Percentiles rank a stretch among this genome's conserved stretches.
Conservation (phyloP, 1,284 basidiomycete species). For the Cystobasidiaceae sp. region DNA sequence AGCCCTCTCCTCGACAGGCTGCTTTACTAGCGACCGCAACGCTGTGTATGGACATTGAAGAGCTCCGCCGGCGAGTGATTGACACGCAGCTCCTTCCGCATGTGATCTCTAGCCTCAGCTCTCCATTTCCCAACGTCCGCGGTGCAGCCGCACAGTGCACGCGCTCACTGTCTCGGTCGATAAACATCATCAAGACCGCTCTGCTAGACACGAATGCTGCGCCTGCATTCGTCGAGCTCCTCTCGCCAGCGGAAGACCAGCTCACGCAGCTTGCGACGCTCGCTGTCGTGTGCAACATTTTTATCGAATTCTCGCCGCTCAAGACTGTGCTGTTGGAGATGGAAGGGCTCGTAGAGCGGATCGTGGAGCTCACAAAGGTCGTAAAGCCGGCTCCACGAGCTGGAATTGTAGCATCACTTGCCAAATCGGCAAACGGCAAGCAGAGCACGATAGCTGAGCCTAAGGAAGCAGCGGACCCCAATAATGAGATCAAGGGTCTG, state of each 20-base stretch:
- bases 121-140: conserved; percentile 66
- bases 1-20: conserved; percentile 55
- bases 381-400: conserved; percentile 8
- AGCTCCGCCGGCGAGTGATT: conserved; percentile 62
- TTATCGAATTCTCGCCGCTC: conserved; percentile 79
- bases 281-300: conserved; percentile 72
- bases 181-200: conserved; percentile 71
- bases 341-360: conserved; percentile 34
- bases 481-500: conserved; percentile 27
- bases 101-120: conserved; percentile 56
- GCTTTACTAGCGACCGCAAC: conserved; percentile 64
- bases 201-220: conserved; percentile 76
- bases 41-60: conserved; percentile 63
- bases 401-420: neutral
- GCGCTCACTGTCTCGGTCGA: conserved; percentile 69
- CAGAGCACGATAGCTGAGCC: conserved; percentile 9
- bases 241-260: conserved; percentile 56
- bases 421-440: neutral
- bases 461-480: conserved; percentile 14
- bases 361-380: conserved; percentile 33
- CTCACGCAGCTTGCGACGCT: conserved; percentile 65
- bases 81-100: conserved; percentile 56
- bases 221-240: conserved; percentile 53
- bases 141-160: conserved; percentile 79
- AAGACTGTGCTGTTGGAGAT: conserved; percentile 45